These are phyloP conservation scores for Thymus mandschuricus DNA, from an alignment of 257 asterid genomes.

Conservation along the genomic window DNA sequence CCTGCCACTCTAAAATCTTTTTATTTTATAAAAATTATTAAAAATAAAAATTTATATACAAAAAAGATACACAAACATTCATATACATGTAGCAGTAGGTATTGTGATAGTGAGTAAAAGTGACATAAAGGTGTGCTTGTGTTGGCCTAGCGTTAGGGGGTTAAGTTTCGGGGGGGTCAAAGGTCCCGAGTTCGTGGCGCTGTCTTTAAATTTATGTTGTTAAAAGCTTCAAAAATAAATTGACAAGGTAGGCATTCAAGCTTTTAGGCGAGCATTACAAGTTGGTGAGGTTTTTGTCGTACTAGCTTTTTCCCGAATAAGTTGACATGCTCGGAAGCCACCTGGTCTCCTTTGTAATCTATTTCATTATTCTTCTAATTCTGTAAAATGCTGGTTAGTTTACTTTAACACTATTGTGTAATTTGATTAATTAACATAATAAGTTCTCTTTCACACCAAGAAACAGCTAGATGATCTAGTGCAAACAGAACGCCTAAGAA, in stretches of 20 bases:
- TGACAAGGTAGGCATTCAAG: conserved; percentile 20
- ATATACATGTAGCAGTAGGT: neutral
- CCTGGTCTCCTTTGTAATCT: conserved; percentile 17
- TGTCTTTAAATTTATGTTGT: too few relatives aligned
- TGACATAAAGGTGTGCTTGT: conserved; percentile 17
- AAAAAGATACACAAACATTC: neutral
- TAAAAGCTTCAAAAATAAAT: too few relatives aligned
- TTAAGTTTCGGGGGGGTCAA: too few relatives aligned
- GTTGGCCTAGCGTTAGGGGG: too few relatives aligned
- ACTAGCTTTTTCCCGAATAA: neutral
- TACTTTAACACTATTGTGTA: neutral
- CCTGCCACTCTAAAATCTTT: conserved; percentile 23
- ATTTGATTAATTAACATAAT: neutral
- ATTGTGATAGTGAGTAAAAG: neutral
- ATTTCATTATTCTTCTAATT: neutral
- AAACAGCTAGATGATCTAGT: neutral
- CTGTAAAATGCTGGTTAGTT: neutral
- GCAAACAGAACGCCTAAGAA: neutral
- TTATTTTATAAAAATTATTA: conserved; percentile 3
- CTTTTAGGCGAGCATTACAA: conserved; percentile 2
- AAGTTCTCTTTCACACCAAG: neutral
- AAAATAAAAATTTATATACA: neutral
- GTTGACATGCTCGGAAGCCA: conserved; percentile 26
- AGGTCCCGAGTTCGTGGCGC: too few relatives aligned
- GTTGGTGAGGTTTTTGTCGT: neutral